Evolutionary conservation across 2,329 filamentous ascomycete genomes (phyloP).

Genomic region (Monosporascus sp.): DNA sequence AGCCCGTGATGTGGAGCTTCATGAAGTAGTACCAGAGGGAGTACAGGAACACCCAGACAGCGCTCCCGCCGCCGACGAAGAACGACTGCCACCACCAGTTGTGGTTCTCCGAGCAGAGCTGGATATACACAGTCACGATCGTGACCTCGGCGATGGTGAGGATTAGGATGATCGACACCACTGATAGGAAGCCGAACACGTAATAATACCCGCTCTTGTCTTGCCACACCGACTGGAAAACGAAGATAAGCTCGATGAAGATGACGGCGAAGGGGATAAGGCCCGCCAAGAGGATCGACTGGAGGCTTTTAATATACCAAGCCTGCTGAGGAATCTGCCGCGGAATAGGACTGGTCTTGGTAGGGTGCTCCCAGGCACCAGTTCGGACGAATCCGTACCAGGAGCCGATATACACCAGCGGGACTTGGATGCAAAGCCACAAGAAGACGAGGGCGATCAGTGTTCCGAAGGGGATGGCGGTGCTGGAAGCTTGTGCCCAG

Average conservation of each 20-base stretch:
- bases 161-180: constrained; percentile 66
- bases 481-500: constrained; percentile 85
- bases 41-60: constrained; percentile 78
- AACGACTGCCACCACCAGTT: constrained; percentile 94
- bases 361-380: constrained; percentile 72
- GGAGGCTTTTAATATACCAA: constrained; percentile 66
- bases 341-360: constrained; percentile 65
- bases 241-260: constrained; percentile 81
- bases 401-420: constrained; percentile 74
- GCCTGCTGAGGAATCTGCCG: constrained; percentile 69
- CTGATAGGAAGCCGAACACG: constrained; percentile 78
- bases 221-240: constrained; percentile 83
- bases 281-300: constrained; percentile 66
- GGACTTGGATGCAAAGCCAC: constrained; percentile 82
- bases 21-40: constrained; percentile 79
- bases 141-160: constrained; percentile 79
- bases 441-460: constrained; percentile 66
- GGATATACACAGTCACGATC: constrained; percentile 75
- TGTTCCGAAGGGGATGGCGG: constrained; percentile 78
- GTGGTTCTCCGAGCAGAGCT: constrained; percentile 80
- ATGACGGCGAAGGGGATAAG: constrained; percentile 81
- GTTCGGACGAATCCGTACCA: constrained; percentile 69
- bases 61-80: constrained; percentile 68
- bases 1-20: constrained; percentile 75
- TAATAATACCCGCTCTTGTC: constrained; percentile 92